Evolutionary conservation across 257 asterid genomes (phyloP), one percentile per base, ranked within the genome.

Genomic region (Parsonsia alboflavescens): DNA sequence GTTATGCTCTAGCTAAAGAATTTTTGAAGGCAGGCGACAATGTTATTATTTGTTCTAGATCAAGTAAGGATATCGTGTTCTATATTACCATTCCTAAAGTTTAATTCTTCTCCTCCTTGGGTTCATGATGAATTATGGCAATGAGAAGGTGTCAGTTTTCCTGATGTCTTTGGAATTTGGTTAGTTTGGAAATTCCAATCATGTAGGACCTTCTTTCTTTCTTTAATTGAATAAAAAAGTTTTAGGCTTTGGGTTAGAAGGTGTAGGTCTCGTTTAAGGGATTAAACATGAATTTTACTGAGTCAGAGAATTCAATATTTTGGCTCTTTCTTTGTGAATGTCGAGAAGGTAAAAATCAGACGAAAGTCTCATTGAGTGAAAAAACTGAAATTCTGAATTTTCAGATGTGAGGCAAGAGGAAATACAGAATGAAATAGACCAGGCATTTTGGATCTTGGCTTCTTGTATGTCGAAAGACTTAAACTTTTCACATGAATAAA

Each of bases 1-100:
- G 97, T 53, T 92, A 88, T 85, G 97, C 99, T 73, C 88, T 94
- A 80, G 99, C 97, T 30, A 88, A 87, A 79, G 97, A 92, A 77
- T 94, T 92, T 82, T 81, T 92, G 75, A 88, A 90, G 85, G 91
- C 90, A 54, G 97, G 97, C 61, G 99, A 94, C 83, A 92, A 84
- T 80, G 96, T 94, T 75, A 79, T 94, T 59, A 84, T 92, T 80
- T 92, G 99, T 87, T 94, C 99, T 44, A 88, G 99, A 86, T 84
- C 97, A 76, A 96, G 97, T 88, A 75, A 79, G 73, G 42, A 63
- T 65, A 16, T 36, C 36, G 28, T 3, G 70, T 39, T 65, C 17
- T 8, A 36, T 36, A 15, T 17, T 17, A 1, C 46, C 7, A 11
- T 17, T 19, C 7, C 28, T 65, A 21, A 64, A 39, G 50, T 65